Base-by-base conservation (phyloP, 2,329 filamentous ascomycete genomes). In the Akanthomyces dipterigenus region DNA sequence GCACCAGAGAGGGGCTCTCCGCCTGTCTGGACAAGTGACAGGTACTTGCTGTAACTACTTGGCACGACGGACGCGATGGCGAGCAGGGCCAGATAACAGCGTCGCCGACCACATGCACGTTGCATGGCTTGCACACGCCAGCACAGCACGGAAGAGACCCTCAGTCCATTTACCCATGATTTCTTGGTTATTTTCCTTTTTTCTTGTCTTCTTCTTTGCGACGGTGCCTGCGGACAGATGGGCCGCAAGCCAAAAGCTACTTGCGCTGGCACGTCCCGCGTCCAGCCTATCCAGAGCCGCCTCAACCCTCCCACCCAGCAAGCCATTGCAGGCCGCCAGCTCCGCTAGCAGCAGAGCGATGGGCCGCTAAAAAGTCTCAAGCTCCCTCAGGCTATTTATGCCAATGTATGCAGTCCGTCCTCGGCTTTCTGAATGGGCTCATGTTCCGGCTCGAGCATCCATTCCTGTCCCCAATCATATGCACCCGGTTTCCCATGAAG, bases 201-300 rank as follows among this genome's bases (percentile, higher is more conserved):
- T 6, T 46, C 14, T 26, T 12, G 11, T 14, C 12, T 49, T 12
- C 2, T 48, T 31, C 14, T 53, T 43, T 43, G 51, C 55, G 55
- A 57, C 55, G 55, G 55, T 43, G 20, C 11, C 31, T 4, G 42
- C 11, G n/a, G 14, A 31, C 20, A 31, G 31, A 55, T 8, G 20
- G 26, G n/a, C 22, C 12, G 49, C 49, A 36, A 51, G 31, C 49
- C 11, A 18, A 58, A 42, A 42, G 7, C 14, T 40, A n/a, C 31
- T 28, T 49, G n/a, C 34, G 34, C 20, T 54, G 51, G 34, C 51
- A 38, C 36, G 36, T n/a, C 57, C 57, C 57, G 16, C 36, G 5
- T 8, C 40, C 48, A 50, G 57, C 57, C 57, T 60, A 60, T 60
- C 57, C 57, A 53, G 49, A 54, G 57, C 48, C 38, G 26, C 57